phyloP scores from a whole-genome alignment of 345 rosid genomes.

The Eucalyptus marginata region DNA sequence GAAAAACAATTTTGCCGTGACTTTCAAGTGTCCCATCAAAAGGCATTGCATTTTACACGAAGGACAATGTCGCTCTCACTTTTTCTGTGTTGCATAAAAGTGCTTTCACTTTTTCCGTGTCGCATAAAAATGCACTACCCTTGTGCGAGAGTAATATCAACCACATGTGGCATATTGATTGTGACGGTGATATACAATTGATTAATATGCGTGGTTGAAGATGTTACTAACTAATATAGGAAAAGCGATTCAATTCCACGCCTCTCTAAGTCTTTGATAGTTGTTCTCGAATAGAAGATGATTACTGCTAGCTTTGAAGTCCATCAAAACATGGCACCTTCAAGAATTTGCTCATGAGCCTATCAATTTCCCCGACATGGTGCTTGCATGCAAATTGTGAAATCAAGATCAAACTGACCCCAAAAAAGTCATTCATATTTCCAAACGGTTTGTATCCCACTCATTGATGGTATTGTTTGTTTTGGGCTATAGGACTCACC shows the following conservation, averaged over 20 bases:
- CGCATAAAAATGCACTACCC: no score
- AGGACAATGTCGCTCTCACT: no score
- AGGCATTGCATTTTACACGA: no score
- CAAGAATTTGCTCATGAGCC: not conserved
- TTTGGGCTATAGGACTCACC: not conserved
- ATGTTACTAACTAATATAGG: not conserved
- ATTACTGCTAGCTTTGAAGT: not conserved
- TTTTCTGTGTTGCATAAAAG: no score
- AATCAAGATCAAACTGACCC: not conserved
- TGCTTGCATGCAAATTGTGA: not conserved
- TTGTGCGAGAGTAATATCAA: no score
- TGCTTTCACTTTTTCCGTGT: no score
- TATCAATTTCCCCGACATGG: not conserved
- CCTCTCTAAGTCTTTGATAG: not conserved
- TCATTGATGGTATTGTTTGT: not conserved
- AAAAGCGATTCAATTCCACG: not conserved
- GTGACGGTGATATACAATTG: not conserved
- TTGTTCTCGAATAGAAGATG: not conserved
- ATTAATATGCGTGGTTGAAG: not conserved
- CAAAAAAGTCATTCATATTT: not conserved
- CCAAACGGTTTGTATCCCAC: not conserved
- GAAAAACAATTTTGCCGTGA: no score
- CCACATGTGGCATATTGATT: not conserved
- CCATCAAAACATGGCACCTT: not conserved
- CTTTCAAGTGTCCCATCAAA: no score